phyloP scores from a whole-genome alignment of 176 grass and related monocot genomes.

The Hordeum marinum region DNA sequence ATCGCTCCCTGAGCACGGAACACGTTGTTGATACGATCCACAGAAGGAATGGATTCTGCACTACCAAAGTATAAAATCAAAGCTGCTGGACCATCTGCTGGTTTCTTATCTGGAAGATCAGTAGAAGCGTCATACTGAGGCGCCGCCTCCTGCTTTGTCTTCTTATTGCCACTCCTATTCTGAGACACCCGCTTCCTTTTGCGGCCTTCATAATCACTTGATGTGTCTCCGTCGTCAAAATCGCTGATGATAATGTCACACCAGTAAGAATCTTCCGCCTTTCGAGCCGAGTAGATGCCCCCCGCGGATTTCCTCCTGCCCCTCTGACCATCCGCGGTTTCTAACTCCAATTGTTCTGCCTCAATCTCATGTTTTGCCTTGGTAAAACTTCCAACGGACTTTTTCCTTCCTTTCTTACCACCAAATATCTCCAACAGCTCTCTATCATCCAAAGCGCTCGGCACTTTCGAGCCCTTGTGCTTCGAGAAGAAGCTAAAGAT shows the following conservation, averaged over 20 bases:
- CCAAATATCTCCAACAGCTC: conserved; percentile 34
- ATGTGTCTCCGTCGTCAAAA: conserved; percentile 56
- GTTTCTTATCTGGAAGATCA: conserved; percentile 22
- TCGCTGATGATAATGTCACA: conserved; percentile 84
- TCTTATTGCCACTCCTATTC: conserved; percentile 35
- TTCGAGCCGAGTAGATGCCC: conserved; percentile 47
- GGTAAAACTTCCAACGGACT: not conserved
- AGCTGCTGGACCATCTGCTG: conserved; percentile 25
- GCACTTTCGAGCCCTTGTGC: conserved; percentile 38
- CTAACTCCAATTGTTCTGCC: not conserved
- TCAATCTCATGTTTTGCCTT: conserved; percentile 32
- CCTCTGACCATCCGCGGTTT: conserved; percentile 21
- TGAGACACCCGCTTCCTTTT: conserved; percentile 51
- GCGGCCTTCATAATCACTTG: conserved; percentile 39
- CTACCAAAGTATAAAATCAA: conserved; percentile 45
- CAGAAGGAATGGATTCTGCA: conserved; percentile 46
- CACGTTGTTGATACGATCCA: conserved; percentile 51
- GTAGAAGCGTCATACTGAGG: not conserved
- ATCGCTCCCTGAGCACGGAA: conserved; percentile 53
- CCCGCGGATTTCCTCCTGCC: conserved; percentile 42
- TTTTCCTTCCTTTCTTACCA: conserved; percentile 42
- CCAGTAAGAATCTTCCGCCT: conserved; percentile 93
- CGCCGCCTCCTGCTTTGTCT: conserved; percentile 27
- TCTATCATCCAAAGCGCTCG: conserved; percentile 19
- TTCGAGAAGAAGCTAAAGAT: conserved; percentile 68